phyloP scores from a whole-genome alignment of 495 filamentous ascomycete species.

The Podospora pseudoanserina region DNA sequence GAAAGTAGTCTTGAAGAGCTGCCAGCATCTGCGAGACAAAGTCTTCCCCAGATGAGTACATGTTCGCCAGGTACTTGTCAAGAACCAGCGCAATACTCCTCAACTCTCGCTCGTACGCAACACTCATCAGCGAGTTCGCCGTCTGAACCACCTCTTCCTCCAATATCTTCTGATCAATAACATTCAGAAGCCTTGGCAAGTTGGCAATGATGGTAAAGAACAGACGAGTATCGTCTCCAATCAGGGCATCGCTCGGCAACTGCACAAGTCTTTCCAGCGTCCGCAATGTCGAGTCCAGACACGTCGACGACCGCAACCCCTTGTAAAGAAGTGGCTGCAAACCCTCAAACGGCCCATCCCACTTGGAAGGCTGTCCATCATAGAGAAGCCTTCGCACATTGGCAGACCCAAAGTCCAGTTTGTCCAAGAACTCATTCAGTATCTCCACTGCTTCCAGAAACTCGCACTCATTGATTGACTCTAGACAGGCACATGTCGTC shows the following conservation, averaged over 20 bases:
- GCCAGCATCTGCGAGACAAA: constrained; percentile 72
- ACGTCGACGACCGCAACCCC: constrained; percentile 81
- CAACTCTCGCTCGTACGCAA: constrained; percentile 67
- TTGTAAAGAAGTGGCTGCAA: constrained; percentile 84
- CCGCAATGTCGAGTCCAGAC: constrained; percentile 70
- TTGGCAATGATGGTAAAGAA: constrained; percentile 85
- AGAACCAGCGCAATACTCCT: constrained; percentile 57
- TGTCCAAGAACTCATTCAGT: constrained; percentile 81
- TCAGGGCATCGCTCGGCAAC: constrained; percentile 74
- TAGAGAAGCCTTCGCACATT: constrained; percentile 63
- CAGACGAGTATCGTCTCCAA: constrained; percentile 75
- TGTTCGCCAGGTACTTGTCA: constrained; percentile 62
- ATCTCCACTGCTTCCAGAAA: constrained; percentile 88
- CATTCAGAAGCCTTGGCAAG: constrained; percentile 78
- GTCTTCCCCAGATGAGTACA: constrained; percentile 67
- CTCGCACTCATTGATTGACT: constrained; percentile 92
- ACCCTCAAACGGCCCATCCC: constrained; percentile 88
- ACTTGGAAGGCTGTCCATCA: constrained; percentile 75
- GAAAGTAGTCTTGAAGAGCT: constrained; percentile 73
- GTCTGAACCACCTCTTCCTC: constrained; percentile 54
- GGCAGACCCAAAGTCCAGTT: constrained; percentile 73
- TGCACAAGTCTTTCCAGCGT: constrained; percentile 72
- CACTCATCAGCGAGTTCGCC: constrained; percentile 64
- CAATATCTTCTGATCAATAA: constrained; percentile 62
- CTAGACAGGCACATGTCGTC: constrained; percentile 92